phyloP scores from a whole-genome alignment of 441 rosid genomes.

The Gossypium schwendimanii region DNA sequence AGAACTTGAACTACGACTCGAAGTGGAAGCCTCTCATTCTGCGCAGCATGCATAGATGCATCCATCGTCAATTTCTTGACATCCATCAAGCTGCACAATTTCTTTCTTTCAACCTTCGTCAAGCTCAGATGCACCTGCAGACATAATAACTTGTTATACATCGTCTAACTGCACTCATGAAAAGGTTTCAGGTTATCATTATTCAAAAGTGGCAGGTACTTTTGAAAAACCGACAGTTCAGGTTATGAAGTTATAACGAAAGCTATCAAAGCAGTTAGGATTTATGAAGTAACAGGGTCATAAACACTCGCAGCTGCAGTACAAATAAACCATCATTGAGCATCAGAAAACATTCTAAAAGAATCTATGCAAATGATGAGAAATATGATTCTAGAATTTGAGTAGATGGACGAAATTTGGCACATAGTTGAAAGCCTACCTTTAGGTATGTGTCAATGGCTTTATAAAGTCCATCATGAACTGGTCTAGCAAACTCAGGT shows the following conservation, averaged over 20 bases:
- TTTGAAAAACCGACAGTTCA: not conserved
- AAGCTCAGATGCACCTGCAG: constrained; percentile 66
- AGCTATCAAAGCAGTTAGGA: not conserved
- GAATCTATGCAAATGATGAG: not conserved
- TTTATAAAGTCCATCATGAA: constrained; percentile 73
- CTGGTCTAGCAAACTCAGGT: constrained; percentile 64
- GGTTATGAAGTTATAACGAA: not conserved
- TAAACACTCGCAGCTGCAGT: not conserved
- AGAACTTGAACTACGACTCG: constrained; percentile 87
- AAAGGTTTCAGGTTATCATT: not conserved
- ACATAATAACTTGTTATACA: not conserved
- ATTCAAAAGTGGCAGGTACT: not conserved
- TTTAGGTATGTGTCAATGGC: constrained; percentile 75
- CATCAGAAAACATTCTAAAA: not conserved
- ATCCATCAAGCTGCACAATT: constrained; percentile 70
- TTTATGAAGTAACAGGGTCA: not conserved
- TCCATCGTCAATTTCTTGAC: constrained; percentile 67
- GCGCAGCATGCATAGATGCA: constrained; percentile 81
- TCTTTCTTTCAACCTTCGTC: constrained; percentile 72
- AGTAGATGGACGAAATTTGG: not conserved
- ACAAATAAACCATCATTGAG: not conserved
- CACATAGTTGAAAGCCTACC: constrained; percentile 31
- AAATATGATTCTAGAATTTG: not conserved
- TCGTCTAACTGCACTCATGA: not conserved
- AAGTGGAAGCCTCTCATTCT: constrained; percentile 73